Conservation (phyloP, 768 basidiomycete genomes). For the Mycena metata region DNA sequence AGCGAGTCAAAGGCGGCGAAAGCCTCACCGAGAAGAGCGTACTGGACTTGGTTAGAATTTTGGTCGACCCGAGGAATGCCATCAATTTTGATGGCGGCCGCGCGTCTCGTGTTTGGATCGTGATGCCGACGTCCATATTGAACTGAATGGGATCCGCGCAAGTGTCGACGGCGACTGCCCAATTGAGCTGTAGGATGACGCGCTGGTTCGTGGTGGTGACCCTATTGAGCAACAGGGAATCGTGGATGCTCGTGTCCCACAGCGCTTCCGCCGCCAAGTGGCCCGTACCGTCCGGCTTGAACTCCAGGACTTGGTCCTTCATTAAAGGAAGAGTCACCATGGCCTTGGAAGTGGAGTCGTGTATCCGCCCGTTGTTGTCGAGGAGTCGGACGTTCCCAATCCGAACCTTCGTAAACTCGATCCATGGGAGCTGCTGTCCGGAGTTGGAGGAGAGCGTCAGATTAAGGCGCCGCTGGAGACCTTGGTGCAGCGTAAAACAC, state of each 20-base stretch:
- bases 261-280: conserved; percentile 75
- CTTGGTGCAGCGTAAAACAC: conserved; percentile 91
- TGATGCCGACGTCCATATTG: conserved; percentile 86
- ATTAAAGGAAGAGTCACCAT: conserved; percentile 81
- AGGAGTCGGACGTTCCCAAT: conserved; percentile 89
- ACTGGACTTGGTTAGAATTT: conserved; percentile 82
- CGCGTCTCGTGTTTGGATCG: conserved; percentile 88
- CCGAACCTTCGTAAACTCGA: conserved; percentile 78
- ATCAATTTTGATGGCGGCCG: conserved; percentile 84
- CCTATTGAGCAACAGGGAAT: conserved; percentile 87
- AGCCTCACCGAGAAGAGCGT: conserved; percentile 88
- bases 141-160: conserved; percentile 92
- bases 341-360: conserved; percentile 81
- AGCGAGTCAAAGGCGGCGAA: conserved; percentile 87
- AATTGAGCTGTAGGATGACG: conserved; percentile 82
- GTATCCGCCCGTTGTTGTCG: conserved; percentile 85
- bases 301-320: conserved; percentile 80
- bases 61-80: conserved; percentile 82
- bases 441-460: conserved; percentile 89
- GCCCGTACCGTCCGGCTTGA: conserved; percentile 88
- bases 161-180: conserved; percentile 84
- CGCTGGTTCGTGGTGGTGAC: conserved; percentile 85
- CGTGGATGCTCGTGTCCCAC: conserved; percentile 96
- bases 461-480: conserved; percentile 86
- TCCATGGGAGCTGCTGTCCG: conserved; percentile 91